Base-by-base conservation (phyloP, 2,329 filamentous ascomycete genomes). In the Penicillium occitanis region DNA sequence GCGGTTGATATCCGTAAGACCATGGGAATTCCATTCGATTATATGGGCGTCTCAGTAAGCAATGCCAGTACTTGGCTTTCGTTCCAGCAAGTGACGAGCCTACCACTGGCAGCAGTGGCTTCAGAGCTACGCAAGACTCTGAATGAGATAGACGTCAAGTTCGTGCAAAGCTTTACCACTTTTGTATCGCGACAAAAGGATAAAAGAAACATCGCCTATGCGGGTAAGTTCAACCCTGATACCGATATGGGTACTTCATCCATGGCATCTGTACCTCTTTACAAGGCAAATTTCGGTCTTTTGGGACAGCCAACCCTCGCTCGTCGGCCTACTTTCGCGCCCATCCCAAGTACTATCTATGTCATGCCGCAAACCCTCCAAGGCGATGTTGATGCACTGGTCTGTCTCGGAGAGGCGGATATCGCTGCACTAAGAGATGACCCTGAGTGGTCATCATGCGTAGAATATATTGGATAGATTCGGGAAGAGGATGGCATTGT, bases 311-410 rank as follows among this genome's bases (percentile, higher is more conserved):
- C 71, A 10, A 66, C 63, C 42, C 62, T 69, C 50, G 65, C 69
- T 8, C 63, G 69, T 46, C 63, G 66, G 44, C 68, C 70, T 5
- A 60, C 58, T 1, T 67, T 65, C 22, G 58, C 57, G 4, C 53
- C 53, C 5, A 58, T 65, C 17, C 63, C 63, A 6, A 58, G 69
- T 3, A 48, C 70, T 25, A 62, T 71, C 22, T 62, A 68, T 17
- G 68, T 71, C 17, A 65, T 70, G 46, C 69, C 69, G 5, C 61
- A 60, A 17, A 53, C 53, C 19, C 61, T 63, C 13, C 42, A 67
- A 14, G 68, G 70, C 5, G 67, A 68, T 65, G 61, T 69, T 13
- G 70, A 72, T 58, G 66, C 71, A 11, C 50, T 70, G 19, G 50
- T 71, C 19, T 69, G 70, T 37, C 64, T 72, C 55, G 66, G 59